Evolutionary conservation across 2,329 filamentous ascomycete species (phyloP), one percentile per base, ranked within the genome.

Genomic region (Arthrinium puccinioides): DNA sequence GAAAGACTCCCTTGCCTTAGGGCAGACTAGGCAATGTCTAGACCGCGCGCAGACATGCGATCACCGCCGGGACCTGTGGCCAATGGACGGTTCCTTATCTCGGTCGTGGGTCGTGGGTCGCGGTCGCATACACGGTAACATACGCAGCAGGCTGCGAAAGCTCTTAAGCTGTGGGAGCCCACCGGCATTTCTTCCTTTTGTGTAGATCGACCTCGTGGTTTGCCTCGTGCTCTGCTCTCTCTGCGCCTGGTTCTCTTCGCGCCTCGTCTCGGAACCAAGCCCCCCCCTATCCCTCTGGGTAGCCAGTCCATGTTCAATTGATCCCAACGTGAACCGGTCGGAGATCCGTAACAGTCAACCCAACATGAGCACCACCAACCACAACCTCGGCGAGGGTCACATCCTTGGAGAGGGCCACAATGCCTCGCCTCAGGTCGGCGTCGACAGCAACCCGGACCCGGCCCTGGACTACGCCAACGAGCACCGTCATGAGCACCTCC

Each of bases 401-500:
- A n/a, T n/a, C n/a, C n/a, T n/a, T n/a, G n/a, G 36, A 23, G 37
- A 46, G 25, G 49, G 43, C 43, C 47, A 47, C 30, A 51, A 50
- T 39, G 40, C 44, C 34, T 45, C 48, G 13, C 36, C 32, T 5
- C 48, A 46, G 40, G 43, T 43, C 21, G 48, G 43, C 21, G 47
- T 51, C 6, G 30, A 32, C 28, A 26, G 38, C 33, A 50, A 49
- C 36, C 44, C 47, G 8, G 53, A 56, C 38, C 49, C 49, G n/a
- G 46, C 47, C 26, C 48, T 41, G n/a, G 56, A 65, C 26, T 55
- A 59, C 30, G 44, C 52, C 11, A 53, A 66, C 48, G 65, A 69
- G 51, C 67, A 68, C 38, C 54, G 49, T 10, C 69, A 72, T 47
- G 44, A 52, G 15, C 67, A 70, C 48, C 46, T 57, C 19, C 57